These are phyloP conservation scores for Nicotiana paniculata DNA, from an alignment of 257 asterid species.

Conservation along the genomic window DNA sequence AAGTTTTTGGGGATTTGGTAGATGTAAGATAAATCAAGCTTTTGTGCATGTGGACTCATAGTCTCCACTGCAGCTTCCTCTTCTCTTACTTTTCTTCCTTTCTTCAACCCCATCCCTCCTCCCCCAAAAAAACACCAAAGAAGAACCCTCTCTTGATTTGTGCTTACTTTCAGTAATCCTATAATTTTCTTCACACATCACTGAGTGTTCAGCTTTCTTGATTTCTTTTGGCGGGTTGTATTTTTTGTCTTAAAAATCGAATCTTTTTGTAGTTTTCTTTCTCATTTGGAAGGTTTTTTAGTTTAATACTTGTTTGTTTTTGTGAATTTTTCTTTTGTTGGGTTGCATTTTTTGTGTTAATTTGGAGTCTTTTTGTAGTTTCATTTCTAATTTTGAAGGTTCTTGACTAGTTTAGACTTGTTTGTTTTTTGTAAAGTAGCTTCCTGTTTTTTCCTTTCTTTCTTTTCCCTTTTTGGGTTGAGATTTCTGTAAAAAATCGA, in stretches of 20 bases:
- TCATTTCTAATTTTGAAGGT: neutral
- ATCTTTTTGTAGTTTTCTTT: neutral
- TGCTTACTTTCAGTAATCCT: slow-evolving; percentile 26
- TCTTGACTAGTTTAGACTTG: neutral
- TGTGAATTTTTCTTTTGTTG: neutral
- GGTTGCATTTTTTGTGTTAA: neutral
- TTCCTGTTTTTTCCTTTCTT: neutral
- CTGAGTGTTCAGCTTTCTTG: slow-evolving; percentile 20
- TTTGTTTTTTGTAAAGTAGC: neutral
- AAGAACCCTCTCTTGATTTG: slow-evolving; percentile 24
- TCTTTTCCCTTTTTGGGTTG: neutral
- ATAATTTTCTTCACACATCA: slow-evolving; percentile 3
- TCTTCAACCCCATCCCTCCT: no score
- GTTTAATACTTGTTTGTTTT: neutral
- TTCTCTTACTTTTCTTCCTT: no score
- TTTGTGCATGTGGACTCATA: no score
- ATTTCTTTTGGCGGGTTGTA: neutral
- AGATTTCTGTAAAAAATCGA: neutral
- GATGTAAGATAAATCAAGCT: neutral
- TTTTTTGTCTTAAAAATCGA: neutral
- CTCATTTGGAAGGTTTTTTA: neutral
- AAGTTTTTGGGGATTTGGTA: no score
- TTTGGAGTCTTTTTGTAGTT: neutral
- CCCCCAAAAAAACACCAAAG: neutral
- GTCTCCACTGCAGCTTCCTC: slow-evolving; percentile 8